Evolutionary conservation across 2,329 filamentous ascomycete genomes (phyloP).

Genomic region (Pseudogymnoascus sp.): DNA sequence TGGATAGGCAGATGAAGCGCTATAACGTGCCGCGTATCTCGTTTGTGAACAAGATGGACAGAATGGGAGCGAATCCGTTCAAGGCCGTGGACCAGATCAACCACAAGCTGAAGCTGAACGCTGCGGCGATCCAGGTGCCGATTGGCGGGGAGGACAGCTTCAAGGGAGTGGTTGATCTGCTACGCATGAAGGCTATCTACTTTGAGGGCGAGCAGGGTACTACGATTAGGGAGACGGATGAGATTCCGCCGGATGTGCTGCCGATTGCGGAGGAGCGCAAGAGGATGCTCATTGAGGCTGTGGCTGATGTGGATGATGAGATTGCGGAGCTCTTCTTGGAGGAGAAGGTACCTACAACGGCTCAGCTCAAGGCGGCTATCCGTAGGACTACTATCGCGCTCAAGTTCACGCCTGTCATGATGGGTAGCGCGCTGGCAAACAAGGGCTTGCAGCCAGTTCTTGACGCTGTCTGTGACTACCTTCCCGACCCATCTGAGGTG

Average conservation of each 20-base stretch:
- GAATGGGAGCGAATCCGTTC: conserved; percentile 97
- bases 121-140: conserved; percentile 88
- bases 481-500: conserved; percentile 86
- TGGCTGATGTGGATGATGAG: conserved; percentile 96
- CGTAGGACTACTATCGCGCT: conserved; percentile 79
- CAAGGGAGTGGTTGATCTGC: conserved; percentile 83
- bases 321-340: conserved; percentile 94
- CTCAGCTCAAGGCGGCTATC: conserved; percentile 88
- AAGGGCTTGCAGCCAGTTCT: conserved; percentile 95
- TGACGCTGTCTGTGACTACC: conserved; percentile 90
- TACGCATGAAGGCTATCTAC: conserved; percentile 88
- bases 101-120: conserved; percentile 85
- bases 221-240: conserved; percentile 66
- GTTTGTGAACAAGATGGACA: conserved; percentile 99
- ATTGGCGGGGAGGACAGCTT: conserved; percentile 91
- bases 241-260: conserved; percentile 73
- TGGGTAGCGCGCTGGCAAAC: conserved; percentile 92
- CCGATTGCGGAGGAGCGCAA: conserved; percentile 76
- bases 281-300: conserved; percentile 80
- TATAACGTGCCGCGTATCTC: conserved; percentile 95
- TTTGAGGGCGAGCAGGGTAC: conserved; percentile 81
- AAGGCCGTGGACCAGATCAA: conserved; percentile 98
- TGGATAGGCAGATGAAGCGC: conserved; percentile 96
- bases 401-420: conserved; percentile 91
- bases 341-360: conserved; percentile 68